Evolutionary conservation across 306 rosid species (phyloP), one percentile per base, ranked within the genome.

Genomic region (Carpinus fangiana): DNA sequence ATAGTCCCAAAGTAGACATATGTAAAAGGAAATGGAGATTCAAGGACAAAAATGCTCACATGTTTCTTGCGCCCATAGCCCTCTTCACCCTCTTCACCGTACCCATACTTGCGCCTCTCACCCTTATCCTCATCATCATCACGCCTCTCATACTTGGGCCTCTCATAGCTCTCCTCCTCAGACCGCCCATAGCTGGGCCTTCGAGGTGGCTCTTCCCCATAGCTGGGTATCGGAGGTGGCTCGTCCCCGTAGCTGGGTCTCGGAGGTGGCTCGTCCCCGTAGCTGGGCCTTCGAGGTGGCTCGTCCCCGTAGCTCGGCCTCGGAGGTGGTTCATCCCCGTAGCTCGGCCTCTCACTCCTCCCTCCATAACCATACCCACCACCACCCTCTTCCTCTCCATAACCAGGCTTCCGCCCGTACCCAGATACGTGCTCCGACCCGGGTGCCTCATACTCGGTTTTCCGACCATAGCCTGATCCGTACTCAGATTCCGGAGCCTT

Each of bases 11-110:
- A 23, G 65, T 65, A 36, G 34, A 65, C 70, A 36, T 36, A 34
- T 34, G 16, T 41, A 41, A 17, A 0, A 38, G 16, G 51, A 18
- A 67, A 41, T 8, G 46, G 51, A 11, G 16, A 41, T 23, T 70
- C 4, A 59, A 82, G 53, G 48, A 74, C 14, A 21, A 31, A 55
- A 69, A 38, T 70, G 72, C 97, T 94, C 82, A 92, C 97, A 74
- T 88, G 77, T 91, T 95, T 90, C 89, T 92, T 91, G 53, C 93
- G 97, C 20, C 88, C 89, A 79, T 88, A 82, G 74, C 90, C 79
- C 72, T 88, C 93, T 68, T 85, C 90, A 17, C 87, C 77, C 73
- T 89, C 93, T 71, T 85, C 90, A 17, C 88, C 85, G 67, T 84
- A 66, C 8, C 89, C 90, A 68, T 80, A 76, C 66, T 80, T 74